These are phyloP conservation scores for Hypoxylon fragiforme DNA, from an alignment of 495 filamentous ascomycete species.

Conservation along the genomic window DNA sequence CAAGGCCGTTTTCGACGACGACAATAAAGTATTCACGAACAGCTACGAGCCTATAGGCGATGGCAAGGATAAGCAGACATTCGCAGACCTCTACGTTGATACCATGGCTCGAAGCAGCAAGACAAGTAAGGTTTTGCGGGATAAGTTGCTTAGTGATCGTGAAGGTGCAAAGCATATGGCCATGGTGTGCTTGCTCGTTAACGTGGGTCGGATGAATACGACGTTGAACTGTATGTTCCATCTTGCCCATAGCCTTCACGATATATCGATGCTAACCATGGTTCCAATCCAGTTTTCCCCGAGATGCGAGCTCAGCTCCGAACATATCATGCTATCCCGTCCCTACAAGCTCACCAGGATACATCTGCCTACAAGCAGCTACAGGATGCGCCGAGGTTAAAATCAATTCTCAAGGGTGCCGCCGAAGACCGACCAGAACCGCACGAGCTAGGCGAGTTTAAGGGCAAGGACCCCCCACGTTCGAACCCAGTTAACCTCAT, in stretches of 20 bases:
- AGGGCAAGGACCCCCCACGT: conserved; percentile 65
- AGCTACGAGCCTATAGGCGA: conserved; percentile 65
- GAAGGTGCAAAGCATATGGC: conserved; percentile 95
- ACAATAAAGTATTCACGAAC: conserved; percentile 84
- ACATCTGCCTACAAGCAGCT: conserved; percentile 96
- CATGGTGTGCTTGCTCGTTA: conserved; percentile 97
- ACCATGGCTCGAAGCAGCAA: conserved; percentile 99
- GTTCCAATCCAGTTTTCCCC: conserved; percentile 81
- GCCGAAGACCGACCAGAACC: conserved; percentile 93
- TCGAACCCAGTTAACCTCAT: conserved; percentile 98
- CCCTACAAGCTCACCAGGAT: conserved; percentile 90
- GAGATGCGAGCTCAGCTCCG: conserved; percentile 98
- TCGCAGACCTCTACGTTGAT: conserved; percentile 96
- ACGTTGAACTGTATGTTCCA: conserved; percentile 84
- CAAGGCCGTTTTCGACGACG: conserved; percentile 85
- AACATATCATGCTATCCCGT: conserved; percentile 98
- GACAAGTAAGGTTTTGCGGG: conserved; percentile 96
- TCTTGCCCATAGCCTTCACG: too few species aligned
- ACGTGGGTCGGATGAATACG: conserved; percentile 98
- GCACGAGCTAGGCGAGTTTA: conserved; percentile 80
- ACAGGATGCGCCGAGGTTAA: conserved; percentile 92
- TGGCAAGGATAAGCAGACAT: conserved; percentile 71
- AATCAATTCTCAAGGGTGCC: conserved; percentile 96
- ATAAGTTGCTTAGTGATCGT: conserved; percentile 92
- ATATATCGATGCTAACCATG: conserved; percentile 41